These are phyloP conservation scores for Ceratocystis harringtonii DNA, from an alignment of 2,329 filamentous ascomycete species.

Conservation along the genomic window DNA sequence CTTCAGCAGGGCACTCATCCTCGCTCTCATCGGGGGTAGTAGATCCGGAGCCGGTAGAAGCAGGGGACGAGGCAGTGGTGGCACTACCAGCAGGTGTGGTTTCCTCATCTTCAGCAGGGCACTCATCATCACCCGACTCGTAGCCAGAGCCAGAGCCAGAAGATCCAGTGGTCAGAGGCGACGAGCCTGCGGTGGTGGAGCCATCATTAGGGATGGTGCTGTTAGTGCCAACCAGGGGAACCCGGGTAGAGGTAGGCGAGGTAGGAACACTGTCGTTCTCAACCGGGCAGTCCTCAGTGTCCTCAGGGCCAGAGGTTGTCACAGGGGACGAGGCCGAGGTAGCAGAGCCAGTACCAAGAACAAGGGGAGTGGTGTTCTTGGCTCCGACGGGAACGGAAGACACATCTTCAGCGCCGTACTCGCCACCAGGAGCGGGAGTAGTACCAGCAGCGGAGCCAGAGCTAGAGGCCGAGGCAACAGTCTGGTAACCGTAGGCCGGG, in stretches of 20 bases:
- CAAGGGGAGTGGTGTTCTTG: neutral
- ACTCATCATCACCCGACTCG: constrained; percentile 9
- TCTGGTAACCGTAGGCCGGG: neutral
- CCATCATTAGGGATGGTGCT: neutral
- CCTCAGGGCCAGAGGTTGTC: neutral
- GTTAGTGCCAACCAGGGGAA: neutral
- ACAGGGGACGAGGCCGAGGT: constrained; percentile 3
- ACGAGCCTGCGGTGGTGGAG: neutral
- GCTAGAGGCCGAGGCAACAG: neutral
- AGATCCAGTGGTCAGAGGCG: neutral
- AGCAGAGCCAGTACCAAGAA: neutral
- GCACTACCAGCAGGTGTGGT: neutral
- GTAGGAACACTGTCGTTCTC: constrained; percentile 2
- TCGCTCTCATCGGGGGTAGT: neutral
- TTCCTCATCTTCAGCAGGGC: neutral
- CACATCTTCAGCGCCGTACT: neutral
- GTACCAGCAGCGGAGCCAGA: neutral
- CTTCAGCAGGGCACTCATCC: constrained; percentile 5
- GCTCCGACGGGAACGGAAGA: neutral
- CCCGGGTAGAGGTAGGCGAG: neutral
- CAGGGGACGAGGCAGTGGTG: neutral
- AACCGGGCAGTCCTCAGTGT: constrained; percentile 8
- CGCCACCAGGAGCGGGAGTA: neutral
- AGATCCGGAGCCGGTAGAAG: neutral
- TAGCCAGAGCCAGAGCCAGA: neutral